Conservation (phyloP, 106 monocot species). For the Posidonia australis region DNA sequence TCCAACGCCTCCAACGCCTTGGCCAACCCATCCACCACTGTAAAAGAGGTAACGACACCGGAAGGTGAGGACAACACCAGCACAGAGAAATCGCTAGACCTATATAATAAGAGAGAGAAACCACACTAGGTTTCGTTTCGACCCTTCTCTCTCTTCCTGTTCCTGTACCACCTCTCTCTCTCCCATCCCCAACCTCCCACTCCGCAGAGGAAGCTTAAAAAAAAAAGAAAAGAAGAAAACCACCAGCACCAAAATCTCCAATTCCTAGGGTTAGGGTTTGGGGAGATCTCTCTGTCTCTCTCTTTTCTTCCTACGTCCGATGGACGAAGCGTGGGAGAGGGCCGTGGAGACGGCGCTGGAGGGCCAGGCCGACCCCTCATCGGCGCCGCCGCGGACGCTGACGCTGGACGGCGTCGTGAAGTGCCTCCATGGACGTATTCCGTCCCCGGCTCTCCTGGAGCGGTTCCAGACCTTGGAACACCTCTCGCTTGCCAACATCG, state of each 20-base stretch:
- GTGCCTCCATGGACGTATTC: constrained; percentile 72
- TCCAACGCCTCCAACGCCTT: constrained; percentile 21
- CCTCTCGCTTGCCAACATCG: constrained; percentile 86
- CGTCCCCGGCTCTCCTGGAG: constrained; percentile 60
- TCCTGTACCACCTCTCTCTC: not conserved
- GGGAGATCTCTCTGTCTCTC: too few relatives aligned
- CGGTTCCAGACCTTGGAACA: constrained; percentile 64
- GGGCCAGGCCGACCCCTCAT: constrained; percentile 23
- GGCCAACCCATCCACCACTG: not conserved
- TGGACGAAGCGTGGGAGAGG: constrained; percentile 97
- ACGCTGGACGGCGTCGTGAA: constrained; percentile 88
- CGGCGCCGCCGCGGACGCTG: constrained; percentile 37
- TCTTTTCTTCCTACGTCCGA: too few relatives aligned
- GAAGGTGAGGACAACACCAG: not conserved
- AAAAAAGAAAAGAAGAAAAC: not conserved
- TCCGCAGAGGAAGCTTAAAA: not conserved
- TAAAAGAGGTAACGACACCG: constrained; percentile 7
- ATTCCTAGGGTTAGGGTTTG: constrained; percentile 8
- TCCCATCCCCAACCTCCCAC: not conserved
- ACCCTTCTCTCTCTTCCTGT: not conserved
- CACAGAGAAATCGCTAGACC: not conserved
- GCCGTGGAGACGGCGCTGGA: constrained; percentile 74
- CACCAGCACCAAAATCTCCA: too few relatives aligned
- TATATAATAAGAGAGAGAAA: not conserved
- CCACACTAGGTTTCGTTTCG: not conserved